Percentiles rank a stretch among this genome's conserved stretches.
Evolutionary conservation across 1,284 basidiomycete genomes (phyloP).

Genomic region (Papiliotrema nemorosa): DNA sequence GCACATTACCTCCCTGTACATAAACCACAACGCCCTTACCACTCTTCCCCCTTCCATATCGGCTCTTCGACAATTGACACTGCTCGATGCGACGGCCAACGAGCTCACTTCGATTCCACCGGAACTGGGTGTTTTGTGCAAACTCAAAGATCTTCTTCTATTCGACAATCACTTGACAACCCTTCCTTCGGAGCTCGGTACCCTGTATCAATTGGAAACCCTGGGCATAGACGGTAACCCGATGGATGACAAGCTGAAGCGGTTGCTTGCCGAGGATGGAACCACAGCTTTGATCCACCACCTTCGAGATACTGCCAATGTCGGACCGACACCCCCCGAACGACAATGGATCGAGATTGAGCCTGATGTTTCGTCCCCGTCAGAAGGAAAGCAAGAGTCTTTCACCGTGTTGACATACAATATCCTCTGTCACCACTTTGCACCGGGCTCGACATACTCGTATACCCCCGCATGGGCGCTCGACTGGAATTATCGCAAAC

Average conservation of each 20-base stretch:
- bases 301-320: slow-evolving; percentile 61
- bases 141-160: slow-evolving; percentile 85
- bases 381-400: slow-evolving; percentile 54
- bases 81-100: slow-evolving; percentile 92
- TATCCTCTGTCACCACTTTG: slow-evolving; percentile 88
- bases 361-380: slow-evolving; percentile 58
- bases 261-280: slow-evolving; percentile 87
- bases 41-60: slow-evolving; percentile 79
- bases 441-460: slow-evolving; percentile 86
- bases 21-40: slow-evolving; percentile 91
- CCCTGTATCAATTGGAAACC: slow-evolving; percentile 86
- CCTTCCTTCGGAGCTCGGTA: slow-evolving; percentile 84
- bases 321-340: slow-evolving; percentile 75
- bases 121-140: slow-evolving; percentile 87
- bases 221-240: slow-evolving; percentile 97
- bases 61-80: slow-evolving; percentile 77
- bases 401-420: slow-evolving; percentile 90
- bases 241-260: slow-evolving; percentile 70
- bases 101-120: slow-evolving; percentile 72
- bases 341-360: slow-evolving; percentile 77
- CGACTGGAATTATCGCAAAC: slow-evolving; percentile 90
- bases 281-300: slow-evolving; percentile 76
- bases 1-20: slow-evolving; percentile 89
- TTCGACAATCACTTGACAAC: slow-evolving; percentile 91
- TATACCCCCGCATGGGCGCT: slow-evolving; percentile 98